Evolutionary conservation across 805 yeast species (phyloP), one percentile per base, ranked within the genome.

Genomic region (Ogataea ganodermae): DNA sequence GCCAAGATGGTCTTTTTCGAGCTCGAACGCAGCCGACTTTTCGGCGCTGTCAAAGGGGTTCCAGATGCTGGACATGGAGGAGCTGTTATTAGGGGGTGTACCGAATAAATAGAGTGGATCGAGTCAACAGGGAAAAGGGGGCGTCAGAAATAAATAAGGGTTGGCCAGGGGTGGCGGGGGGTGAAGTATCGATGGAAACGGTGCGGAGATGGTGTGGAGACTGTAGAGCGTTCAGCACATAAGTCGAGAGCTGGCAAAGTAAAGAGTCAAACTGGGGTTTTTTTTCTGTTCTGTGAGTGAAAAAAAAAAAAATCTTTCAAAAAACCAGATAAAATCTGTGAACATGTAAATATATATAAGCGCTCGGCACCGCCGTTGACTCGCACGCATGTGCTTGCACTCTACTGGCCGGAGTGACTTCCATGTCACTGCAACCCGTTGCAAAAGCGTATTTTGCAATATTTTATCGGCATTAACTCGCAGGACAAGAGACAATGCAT

Each of bases 1-100:
- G n/a, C 45, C 49, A 24, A 50, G 36, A 28, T 38, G 42, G 23
- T 51, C 55, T 13, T 46, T 38, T 13, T 45, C 52, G 13, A 48
- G 33, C 27, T 46, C 52, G 14, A 49, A 47, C 1, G 44, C 37
- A 16, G 38, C 33, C 3, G 43, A 46, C 23, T 41, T 50, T 6
- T 39, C 30, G 18, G 47, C 17, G 16, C 48, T 39, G 24, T 45
- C 55, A n/a, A 50, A 28, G 12, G 46, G 24, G 9, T 52, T 52
- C 58, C 58, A 54, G 32, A 54, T 54, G 40, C 49, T 45, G 13
- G 53, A 40, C 53, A 49, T 49, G 20, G 10, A 23, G 32, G 31
- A 7, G 20, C 8, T 24, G 30, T 4, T 23, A 10, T 12, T 32
- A 26, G 31, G 20, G 30, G 35, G 17, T n/a, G 16, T 18, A 22